Evolutionary conservation across 2,329 filamentous ascomycete genomes (phyloP).

Genomic region (Fusarium graminum): DNA sequence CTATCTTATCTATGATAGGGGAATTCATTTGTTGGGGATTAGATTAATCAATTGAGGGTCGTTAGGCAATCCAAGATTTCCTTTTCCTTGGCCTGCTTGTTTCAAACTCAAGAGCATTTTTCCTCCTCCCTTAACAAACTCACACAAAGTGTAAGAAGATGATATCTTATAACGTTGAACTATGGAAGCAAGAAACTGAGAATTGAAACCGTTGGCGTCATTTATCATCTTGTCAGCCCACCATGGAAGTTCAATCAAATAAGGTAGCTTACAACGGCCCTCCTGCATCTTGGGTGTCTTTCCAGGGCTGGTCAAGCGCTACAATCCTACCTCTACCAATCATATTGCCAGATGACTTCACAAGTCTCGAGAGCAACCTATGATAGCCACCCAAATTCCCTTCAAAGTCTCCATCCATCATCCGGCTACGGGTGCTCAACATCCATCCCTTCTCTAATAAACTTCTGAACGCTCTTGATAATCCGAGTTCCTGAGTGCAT

Average conservation of each 20-base stretch:
- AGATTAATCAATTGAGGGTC: slow-evolving; percentile 1
- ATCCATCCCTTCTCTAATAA: slow-evolving; percentile 22
- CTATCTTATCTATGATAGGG: not conserved
- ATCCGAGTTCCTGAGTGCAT: slow-evolving; percentile 31
- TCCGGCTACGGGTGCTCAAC: slow-evolving; percentile 19
- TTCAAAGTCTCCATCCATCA: slow-evolving; percentile 29
- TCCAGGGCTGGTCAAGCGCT: slow-evolving; percentile 9
- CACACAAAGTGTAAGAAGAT: not conserved
- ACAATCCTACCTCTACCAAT: slow-evolving; percentile 25
- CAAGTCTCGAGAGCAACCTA: slow-evolving; percentile 38
- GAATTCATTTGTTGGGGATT: slow-evolving; percentile 8
- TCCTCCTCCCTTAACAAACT: not conserved
- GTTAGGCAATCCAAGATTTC: not conserved
- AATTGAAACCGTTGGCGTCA: slow-evolving; percentile 17
- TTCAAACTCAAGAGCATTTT: not conserved
- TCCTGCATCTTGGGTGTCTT: slow-evolving; percentile 7
- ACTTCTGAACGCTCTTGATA: slow-evolving; percentile 32
- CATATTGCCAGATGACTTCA: slow-evolving; percentile 35
- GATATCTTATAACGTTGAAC: not conserved
- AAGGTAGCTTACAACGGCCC: slow-evolving; percentile 19
- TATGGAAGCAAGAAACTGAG: not conserved
- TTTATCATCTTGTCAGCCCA: slow-evolving; percentile 13
- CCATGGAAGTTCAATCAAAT: slow-evolving; percentile 1
- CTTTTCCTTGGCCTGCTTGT: slow-evolving; percentile 1
- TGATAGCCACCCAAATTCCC: slow-evolving; percentile 34